Conservation (phyloP, 2,329 filamentous ascomycete genomes). For the Podosphaera fusca region DNA sequence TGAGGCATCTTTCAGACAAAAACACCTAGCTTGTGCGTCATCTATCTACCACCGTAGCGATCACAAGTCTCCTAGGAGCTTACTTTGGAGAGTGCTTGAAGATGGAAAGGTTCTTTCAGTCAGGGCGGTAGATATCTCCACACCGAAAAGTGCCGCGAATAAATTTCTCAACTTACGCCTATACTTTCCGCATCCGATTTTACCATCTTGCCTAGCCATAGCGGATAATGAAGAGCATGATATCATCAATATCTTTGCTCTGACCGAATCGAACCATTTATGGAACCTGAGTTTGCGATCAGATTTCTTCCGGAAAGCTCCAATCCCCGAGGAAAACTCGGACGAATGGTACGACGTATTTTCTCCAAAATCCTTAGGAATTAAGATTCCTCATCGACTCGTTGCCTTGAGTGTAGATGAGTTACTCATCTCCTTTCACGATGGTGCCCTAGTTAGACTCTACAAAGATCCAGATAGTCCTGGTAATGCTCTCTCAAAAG, state of each 20-base stretch:
- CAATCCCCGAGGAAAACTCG: conserved; percentile 49
- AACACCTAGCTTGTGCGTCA: conserved; percentile 52
- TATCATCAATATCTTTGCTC: conserved; percentile 52
- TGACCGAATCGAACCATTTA: conserved; percentile 57
- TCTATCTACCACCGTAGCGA: conserved; percentile 68
- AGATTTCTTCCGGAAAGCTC: conserved; percentile 53
- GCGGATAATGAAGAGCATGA: conserved; percentile 61
- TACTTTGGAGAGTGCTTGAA: conserved; percentile 77
- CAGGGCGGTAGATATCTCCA: conserved; percentile 60
- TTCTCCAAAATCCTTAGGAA: conserved; percentile 47
- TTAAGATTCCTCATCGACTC: conserved; percentile 62
- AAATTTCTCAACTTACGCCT: conserved; percentile 52
- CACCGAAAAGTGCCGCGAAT: conserved; percentile 39
- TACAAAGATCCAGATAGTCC: conserved; percentile 32
- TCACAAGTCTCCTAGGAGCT: conserved; percentile 55
- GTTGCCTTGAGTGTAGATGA: conserved; percentile 50
- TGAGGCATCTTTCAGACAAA: conserved; percentile 48
- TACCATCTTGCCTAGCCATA: conserved; percentile 58
- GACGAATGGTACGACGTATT: conserved; percentile 55
- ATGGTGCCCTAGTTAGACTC: conserved; percentile 53
- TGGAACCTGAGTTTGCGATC: conserved; percentile 67
- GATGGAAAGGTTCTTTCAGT: conserved; percentile 62
- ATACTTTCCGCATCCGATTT: conserved; percentile 49
- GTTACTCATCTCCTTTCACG: conserved; percentile 58
- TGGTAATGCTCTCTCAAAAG: conserved; percentile 16